Evolutionary conservation across 2,329 filamentous ascomycete species (phyloP), one percentile per base, ranked within the genome.

Genomic region (Pyrenophora teres): DNA sequence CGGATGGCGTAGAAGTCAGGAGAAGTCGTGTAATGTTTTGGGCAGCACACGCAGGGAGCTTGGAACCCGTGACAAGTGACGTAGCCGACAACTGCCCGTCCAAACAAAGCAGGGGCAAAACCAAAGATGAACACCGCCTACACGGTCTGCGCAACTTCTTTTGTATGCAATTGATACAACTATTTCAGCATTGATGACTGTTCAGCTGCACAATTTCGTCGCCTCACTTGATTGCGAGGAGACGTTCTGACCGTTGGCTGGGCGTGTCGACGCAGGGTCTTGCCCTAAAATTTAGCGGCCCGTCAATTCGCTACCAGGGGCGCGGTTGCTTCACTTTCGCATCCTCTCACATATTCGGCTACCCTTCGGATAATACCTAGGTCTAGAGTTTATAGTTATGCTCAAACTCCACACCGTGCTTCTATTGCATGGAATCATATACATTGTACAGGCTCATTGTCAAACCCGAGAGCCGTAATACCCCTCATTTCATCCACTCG

Each of bases 211-310:
- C 32, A 16, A 27, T 37, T 18, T 41, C 36, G 27, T n/a, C 50
- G 50, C 46, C 44, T 53, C 50, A 42, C 50, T 40, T 41, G 27
- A 42, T 19, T 19, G 37, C 23, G 18, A 19, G 16, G 30, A 19
- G 35, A 18, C 19, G 21, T 32, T 44, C 40, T 39, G 45, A 39
- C 50, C 39, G 40, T 52, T 52, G 50, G 50, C 39, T 42, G 27
- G 19, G 39, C 35, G 19, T 39, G 18, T 50, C 32, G 40, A 53
- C 21, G 50, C 50, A 53, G 50, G 50, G 50, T 53, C 50, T 48
- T 43, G 36, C 46, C 46, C 50, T 53, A 45, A 32, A 37, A 12
- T 16, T 23, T 19, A 44, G 27, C 36, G 23, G 15, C 12, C 36
- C 37, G 36, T 12, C 40, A 40, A 50, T 53, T 50, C 30, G 50